These are phyloP conservation scores for Puccinia horiana DNA, from an alignment of 1,284 basidiomycete species.

Conservation along the genomic window DNA sequence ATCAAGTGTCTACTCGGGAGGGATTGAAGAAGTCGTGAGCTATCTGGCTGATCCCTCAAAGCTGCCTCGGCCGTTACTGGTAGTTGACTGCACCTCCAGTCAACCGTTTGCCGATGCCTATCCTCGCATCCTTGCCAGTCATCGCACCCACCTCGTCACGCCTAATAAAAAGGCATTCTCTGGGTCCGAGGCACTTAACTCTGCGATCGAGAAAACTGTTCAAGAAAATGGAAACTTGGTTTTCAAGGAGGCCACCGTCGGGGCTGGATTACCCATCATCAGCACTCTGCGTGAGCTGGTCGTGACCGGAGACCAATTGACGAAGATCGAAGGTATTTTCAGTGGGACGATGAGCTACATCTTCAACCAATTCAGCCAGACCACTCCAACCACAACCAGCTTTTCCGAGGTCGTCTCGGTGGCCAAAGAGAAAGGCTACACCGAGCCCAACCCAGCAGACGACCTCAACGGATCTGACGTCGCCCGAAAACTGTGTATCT, in stretches of 20 bases:
- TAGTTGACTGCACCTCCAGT: conserved; percentile 93
- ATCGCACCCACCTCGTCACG: conserved; percentile 81
- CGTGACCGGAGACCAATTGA: conserved; percentile 80
- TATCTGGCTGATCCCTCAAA: conserved; percentile 61
- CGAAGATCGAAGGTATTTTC: conserved; percentile 71
- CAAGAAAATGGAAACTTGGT: conserved; percentile 68
- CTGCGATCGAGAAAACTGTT: conserved; percentile 66
- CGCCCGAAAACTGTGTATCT: conserved; percentile 91
- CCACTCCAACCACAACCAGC: neutral
- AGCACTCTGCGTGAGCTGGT: conserved; percentile 88
- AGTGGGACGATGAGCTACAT: conserved; percentile 98
- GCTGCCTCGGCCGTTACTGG: conserved; percentile 67
- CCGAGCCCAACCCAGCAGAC: conserved; percentile 94
- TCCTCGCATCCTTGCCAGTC: conserved; percentile 69
- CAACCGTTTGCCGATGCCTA: conserved; percentile 80
- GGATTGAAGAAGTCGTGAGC: conserved; percentile 26
- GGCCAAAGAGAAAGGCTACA: conserved; percentile 91
- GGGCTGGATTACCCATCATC: conserved; percentile 90
- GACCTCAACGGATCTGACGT: conserved; percentile 96
- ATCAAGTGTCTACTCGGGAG: conserved; percentile 1
- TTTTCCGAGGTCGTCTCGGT: conserved; percentile 66
- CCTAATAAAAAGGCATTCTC: conserved; percentile 98
- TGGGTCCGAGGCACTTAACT: conserved; percentile 70
- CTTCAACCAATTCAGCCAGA: conserved; percentile 80
- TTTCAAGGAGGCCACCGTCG: conserved; percentile 90